Evolutionary conservation across 495 filamentous ascomycete species (phyloP), one percentile per base, ranked within the genome.

Genomic region (Penicillium lividum): DNA sequence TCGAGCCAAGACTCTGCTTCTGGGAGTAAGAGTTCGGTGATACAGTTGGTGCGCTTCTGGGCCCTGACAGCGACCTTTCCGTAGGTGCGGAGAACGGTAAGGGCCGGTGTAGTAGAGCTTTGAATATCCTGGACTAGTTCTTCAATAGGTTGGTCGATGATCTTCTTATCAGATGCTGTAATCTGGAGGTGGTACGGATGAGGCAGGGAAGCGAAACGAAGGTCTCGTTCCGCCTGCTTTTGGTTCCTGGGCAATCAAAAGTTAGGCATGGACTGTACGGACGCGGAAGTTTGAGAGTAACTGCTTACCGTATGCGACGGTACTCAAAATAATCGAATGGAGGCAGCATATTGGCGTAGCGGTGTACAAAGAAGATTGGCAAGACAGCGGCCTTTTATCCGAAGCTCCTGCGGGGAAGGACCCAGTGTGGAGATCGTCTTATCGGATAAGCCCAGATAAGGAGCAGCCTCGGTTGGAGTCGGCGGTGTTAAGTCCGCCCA

Each of bases 21-120:
- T 0, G 84, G 79, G 10, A 98, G 80, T 72, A 98, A 80, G 36
- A 98, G 78, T 76, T 98, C 94, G 0, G 94, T 98, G 5, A 96
- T 73, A 62, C 91, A 96, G 72, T 97, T 97, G 0, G 92, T 96
- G 71, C 89, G 87, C 47, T 85, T 78, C 51, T 98, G 94, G 6
- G 93, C 94, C 61, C 84, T 86, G 34, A 96, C 72, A 2, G 93
- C 90, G 10, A 92, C 83, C 73, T 95, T 96, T 65, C 91, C 91
- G 67, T 97, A 98, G n/a, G 92, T 86, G 54, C 78, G 86, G 13
- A 98, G 85, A 30, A 98, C 82, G 56, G 93, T 86, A 29, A 88
- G 71, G 0, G 92, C 86, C 4, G 83, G 75, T 43, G 86, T 71
- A n/a, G 77, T 71, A 25, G 84, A 77, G 8, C 83, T 78, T 31